These are phyloP conservation scores for Cryphonectria japonica DNA, from an alignment of 2,329 filamentous ascomycete genomes.

Conservation along the genomic window DNA sequence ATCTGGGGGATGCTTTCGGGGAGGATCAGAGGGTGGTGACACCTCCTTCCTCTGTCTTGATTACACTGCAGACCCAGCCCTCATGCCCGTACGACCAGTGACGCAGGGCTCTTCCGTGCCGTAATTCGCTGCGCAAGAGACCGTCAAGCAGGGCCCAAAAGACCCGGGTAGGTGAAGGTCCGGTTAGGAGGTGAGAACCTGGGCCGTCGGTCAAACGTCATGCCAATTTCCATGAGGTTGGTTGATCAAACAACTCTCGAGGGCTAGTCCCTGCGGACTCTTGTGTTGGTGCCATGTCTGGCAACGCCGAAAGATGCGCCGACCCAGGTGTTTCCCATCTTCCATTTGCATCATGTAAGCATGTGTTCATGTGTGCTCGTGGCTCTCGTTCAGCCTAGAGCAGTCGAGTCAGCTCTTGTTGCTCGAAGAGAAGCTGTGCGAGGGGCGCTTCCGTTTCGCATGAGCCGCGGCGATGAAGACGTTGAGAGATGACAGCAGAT, in stretches of 20 bases:
- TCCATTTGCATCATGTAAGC: no score
- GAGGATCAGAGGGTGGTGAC: conserved; percentile 1
- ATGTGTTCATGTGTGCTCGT: background rate
- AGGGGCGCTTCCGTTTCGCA: background rate
- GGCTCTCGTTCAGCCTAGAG: background rate
- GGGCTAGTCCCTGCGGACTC: background rate
- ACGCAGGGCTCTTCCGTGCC: background rate
- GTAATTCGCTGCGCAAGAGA: background rate
- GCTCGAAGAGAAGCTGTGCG: no score
- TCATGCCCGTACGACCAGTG: background rate
- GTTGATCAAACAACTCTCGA: background rate
- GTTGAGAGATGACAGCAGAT: background rate
- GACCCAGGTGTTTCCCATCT: background rate
- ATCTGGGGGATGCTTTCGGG: background rate
- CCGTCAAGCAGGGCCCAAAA: background rate
- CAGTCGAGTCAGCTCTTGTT: background rate
- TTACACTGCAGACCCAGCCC: background rate
- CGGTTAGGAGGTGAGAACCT: background rate
- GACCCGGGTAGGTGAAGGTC: background rate
- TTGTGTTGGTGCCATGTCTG: conserved; percentile 4
- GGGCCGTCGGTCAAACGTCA: background rate
- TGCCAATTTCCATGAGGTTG: background rate
- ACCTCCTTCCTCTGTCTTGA: background rate
- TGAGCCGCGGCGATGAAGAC: background rate
- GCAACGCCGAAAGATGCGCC: conserved; percentile 11